Conservation (phyloP, 306 rosid species). For the Medicago arabica region DNA sequence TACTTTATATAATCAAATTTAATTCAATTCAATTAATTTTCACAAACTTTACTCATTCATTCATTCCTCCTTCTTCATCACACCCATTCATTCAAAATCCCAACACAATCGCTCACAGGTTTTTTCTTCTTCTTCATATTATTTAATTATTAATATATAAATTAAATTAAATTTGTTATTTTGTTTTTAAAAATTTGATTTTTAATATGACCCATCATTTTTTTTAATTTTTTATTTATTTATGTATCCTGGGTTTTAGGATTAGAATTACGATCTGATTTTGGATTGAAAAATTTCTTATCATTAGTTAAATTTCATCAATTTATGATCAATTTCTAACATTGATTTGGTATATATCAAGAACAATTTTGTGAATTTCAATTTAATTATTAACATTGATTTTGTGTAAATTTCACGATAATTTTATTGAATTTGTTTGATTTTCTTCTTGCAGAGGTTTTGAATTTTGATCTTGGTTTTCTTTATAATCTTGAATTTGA, state of each 20-base stretch:
- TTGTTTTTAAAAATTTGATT: background rate
- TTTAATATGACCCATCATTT: background rate
- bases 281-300: background rate
- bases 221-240: background rate
- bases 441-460: constrained; percentile 10
- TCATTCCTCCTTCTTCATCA: background rate
- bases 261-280: constrained; percentile 1
- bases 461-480: constrained; percentile 3
- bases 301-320: background rate
- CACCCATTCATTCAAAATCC: background rate
- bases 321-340: background rate
- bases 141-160: background rate
- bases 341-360: background rate
- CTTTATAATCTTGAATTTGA: background rate
- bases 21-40: background rate
- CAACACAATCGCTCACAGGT: background rate
- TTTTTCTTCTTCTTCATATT: background rate
- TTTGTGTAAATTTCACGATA: background rate
- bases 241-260: background rate
- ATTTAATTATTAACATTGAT: background rate
- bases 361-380: background rate
- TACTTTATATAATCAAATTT: background rate
- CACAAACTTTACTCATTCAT: constrained; percentile 1
- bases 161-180: background rate
- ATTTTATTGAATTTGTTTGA: constrained; percentile 12